Percentiles rank a stretch among this genome's conserved stretches.
Evolutionary conservation across 2,329 filamentous ascomycete genomes (phyloP).

Genomic region (Nigrospora osmanthi): DNA sequence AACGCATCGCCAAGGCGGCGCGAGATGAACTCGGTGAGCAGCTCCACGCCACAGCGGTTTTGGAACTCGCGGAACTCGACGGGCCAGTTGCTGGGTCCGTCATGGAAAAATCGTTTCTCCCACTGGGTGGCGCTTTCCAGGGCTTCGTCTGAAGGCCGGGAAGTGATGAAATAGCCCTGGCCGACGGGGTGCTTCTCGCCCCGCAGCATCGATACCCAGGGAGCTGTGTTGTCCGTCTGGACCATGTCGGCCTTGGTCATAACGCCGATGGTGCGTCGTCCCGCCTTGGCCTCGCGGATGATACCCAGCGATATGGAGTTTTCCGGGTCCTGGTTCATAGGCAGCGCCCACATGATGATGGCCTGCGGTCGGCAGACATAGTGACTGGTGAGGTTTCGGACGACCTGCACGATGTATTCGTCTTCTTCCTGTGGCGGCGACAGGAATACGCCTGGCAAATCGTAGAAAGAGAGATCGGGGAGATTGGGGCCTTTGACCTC

Average conservation of each 20-base stretch:
- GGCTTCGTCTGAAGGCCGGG: slow-evolving; percentile 48
- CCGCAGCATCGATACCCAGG: slow-evolving; percentile 58
- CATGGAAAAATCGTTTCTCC: slow-evolving; percentile 45
- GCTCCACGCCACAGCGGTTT: slow-evolving; percentile 44
- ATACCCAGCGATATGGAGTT: slow-evolving; percentile 65
- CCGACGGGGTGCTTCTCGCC: slow-evolving; percentile 55
- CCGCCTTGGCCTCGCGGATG: slow-evolving; percentile 48
- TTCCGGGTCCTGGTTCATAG: slow-evolving; percentile 71
- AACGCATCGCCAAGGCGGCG: slow-evolving; percentile 46
- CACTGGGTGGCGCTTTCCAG: slow-evolving; percentile 43
- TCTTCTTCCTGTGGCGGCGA: slow-evolving; percentile 57
- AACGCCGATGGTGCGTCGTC: slow-evolving; percentile 59
- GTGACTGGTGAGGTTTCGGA: slow-evolving; percentile 59
- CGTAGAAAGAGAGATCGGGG: slow-evolving; percentile 73
- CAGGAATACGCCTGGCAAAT: slow-evolving; percentile 76
- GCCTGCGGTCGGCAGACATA: slow-evolving; percentile 65
- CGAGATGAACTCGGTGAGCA: slow-evolving; percentile 43
- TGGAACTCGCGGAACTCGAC: slow-evolving; percentile 35
- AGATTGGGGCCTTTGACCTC: slow-evolving; percentile 66
- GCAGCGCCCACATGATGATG: slow-evolving; percentile 68
- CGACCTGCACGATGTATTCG: slow-evolving; percentile 61
- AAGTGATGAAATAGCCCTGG: slow-evolving; percentile 74
- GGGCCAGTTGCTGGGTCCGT: slow-evolving; percentile 36
- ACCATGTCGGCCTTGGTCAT: slow-evolving; percentile 80
- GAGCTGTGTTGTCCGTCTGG: slow-evolving; percentile 36